Base-by-base conservation (phyloP, 2,329 filamentous ascomycete genomes). In the Diaporthe vaccinii region DNA sequence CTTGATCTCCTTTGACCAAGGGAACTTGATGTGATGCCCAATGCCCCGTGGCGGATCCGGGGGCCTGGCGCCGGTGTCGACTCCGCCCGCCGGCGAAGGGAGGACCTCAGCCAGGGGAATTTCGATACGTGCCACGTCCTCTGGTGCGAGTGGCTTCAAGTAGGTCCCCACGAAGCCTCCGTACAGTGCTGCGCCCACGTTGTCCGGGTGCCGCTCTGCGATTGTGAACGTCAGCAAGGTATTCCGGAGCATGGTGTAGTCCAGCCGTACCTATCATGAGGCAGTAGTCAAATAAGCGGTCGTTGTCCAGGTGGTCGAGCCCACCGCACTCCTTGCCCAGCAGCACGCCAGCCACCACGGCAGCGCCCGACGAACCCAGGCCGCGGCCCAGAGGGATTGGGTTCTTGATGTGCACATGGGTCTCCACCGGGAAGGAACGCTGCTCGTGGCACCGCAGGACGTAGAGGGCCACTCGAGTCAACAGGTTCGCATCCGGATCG, bases 111-210 rank as follows among this genome's bases (percentile, higher is more conserved):
- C 96, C 44, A 98, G 90, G 6, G 97, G 97, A 75, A 99, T 98
- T 85, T 98, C 97, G 79, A 93, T 95, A 77, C 97, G 91, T 77
- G 95, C 95, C 76, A 95, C 93, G 81, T 98, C 96, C 84, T 95
- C 95, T 4, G 95, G 94, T 78, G 94, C 92, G 78, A 98, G 89
- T 76, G 98, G 96, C 86, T 97, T 98, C 76, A 98, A 90, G 82
- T 98, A 98, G 25, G 96, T 98, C 76, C 97, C 97, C 36, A 99
- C 95, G 79, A 99, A 98, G 44, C 97, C 97, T 79, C 97, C 97
- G 81, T 97, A 98, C 49, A 98, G 91, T 10, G 97, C 96, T 20
- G 97, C 97, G 75, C 96, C 97, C 70, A 99, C 95, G 82, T 98
- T 98, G 85, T 98, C 95, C 15, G 95, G 95, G 84, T 98, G 95